These are phyloP conservation scores for Erodium texanum DNA, from an alignment of 441 rosid species.

Conservation along the genomic window DNA sequence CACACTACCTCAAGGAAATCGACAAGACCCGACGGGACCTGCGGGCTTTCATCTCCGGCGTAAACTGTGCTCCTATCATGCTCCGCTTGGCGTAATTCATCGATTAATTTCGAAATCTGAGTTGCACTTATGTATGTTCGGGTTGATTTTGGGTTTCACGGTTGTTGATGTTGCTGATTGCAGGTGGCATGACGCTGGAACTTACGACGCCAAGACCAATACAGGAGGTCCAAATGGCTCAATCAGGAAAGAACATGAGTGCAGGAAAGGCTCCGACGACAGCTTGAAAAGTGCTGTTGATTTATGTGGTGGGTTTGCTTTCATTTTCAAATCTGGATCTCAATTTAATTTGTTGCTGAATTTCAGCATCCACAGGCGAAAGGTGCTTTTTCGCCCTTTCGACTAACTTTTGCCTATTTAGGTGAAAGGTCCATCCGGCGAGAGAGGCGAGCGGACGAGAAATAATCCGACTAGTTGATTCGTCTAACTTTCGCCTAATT, in stretches of 20 bases:
- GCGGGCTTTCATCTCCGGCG: background rate
- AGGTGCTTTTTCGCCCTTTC: no score
- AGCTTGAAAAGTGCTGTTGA: conserved; percentile 61
- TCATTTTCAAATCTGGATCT: background rate
- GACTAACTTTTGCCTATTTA: no score
- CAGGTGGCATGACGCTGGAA: conserved; percentile 96
- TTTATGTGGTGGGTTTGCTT: conserved; percentile 50
- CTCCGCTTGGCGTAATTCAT: background rate
- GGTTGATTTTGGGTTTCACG: background rate
- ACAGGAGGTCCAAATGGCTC: conserved; percentile 90
- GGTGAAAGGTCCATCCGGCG: no score
- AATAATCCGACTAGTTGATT: no score
- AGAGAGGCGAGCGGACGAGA: no score
- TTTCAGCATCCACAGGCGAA: no score
- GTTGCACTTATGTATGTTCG: no score
- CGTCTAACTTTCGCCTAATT: no score
- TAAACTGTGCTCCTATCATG: conserved; percentile 5
- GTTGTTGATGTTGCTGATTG: background rate
- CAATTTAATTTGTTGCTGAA: no score
- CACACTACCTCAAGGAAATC: background rate
- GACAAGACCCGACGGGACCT: background rate
- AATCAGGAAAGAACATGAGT: conserved; percentile 47
- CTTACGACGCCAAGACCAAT: conserved; percentile 61
- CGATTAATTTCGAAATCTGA: no score
- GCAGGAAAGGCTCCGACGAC: conserved; percentile 37